Evolutionary conservation across 768 basidiomycete genomes (phyloP).

Genomic region (Amanita thiersii): DNA sequence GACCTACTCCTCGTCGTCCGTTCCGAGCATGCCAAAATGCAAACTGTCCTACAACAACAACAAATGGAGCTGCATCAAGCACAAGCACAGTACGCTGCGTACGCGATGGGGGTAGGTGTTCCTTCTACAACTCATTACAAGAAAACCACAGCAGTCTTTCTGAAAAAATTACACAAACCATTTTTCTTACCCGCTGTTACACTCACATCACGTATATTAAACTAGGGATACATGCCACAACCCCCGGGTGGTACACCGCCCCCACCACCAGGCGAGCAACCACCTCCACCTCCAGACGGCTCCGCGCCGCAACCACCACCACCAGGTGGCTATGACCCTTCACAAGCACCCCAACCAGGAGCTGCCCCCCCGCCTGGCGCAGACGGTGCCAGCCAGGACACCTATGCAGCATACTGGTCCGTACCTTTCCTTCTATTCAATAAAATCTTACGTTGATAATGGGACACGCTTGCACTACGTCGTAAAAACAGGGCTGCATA

Average conservation of each 20-base stretch:
- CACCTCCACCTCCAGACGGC: conserved; percentile 32
- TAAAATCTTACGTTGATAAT: conserved; percentile 3
- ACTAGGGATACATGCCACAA: conserved; percentile 39
- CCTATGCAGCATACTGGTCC: conserved; percentile 55
- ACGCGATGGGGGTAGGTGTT: conserved; percentile 49
- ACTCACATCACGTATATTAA: conserved; percentile 4
- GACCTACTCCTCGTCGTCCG: conserved; percentile 87
- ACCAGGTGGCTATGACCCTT: conserved; percentile 27
- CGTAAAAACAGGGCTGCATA: conserved; percentile 84
- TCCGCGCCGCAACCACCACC: conserved; percentile 27
- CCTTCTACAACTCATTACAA: conserved; percentile 7
- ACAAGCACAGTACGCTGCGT: conserved; percentile 73
- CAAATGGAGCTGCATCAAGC: conserved; percentile 86
- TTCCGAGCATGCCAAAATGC: conserved; percentile 81
- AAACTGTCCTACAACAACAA: conserved; percentile 53
- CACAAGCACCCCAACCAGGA: conserved; percentile 4
- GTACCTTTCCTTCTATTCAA: conserved; percentile 14
- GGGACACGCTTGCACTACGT: conserved; percentile 3
- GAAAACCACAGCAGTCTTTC: conserved; percentile 1
- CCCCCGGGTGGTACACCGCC: conserved; percentile 47
- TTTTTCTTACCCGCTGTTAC: conserved; percentile 3
- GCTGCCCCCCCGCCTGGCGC: conserved; percentile 16
- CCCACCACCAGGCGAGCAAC: conserved; percentile 42
- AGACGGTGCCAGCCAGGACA: conserved; percentile 24
- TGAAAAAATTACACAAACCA: conserved; percentile 7